Percentiles rank a stretch among this genome's conserved stretches.
phyloP scores from a whole-genome alignment of 768 basidiomycete genomes.

The Boletellus ananiceps region DNA sequence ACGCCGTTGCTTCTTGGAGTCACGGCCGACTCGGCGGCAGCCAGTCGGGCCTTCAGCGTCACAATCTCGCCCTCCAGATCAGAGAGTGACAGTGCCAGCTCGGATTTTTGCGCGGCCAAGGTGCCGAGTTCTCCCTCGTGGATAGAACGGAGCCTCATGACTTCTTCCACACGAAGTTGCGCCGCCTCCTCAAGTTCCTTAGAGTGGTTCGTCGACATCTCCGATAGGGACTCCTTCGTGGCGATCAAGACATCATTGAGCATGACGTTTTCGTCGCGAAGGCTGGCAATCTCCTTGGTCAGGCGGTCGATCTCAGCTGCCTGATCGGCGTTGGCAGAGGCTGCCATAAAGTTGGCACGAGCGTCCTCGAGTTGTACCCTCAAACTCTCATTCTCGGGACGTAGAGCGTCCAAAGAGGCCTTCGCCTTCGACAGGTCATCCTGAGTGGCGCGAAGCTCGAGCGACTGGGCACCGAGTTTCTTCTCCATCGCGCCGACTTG shows the following conservation, averaged over 20 bases:
- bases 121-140: conserved; percentile 59
- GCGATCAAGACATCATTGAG: conserved; percentile 61
- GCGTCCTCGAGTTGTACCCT: conserved; percentile 64
- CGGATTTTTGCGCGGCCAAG: conserved; percentile 57
- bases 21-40: conserved; percentile 41
- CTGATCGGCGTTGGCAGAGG: conserved; percentile 43
- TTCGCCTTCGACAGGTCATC: conserved; percentile 82
- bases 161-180: conserved; percentile 63
- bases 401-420: conserved; percentile 46
- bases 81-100: conserved; percentile 56
- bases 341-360: conserved; percentile 41
- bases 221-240: conserved; percentile 65
- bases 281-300: conserved; percentile 50
- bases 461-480: conserved; percentile 51
- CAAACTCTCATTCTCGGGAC: conserved; percentile 51
- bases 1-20: conserved; percentile 56
- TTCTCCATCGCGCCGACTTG: conserved; percentile 58
- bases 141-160: conserved; percentile 51
- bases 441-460: conserved; percentile 80
- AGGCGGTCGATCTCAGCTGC: conserved; percentile 53
- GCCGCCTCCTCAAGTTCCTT: conserved; percentile 77
- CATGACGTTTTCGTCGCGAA: conserved; percentile 67
- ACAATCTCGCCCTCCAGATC: conserved; percentile 78
- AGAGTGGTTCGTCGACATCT: conserved; percentile 64
- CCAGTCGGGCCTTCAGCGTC: conserved; percentile 52